A percentile compares a stretch with the other conserved stretches of the same genome.
These are phyloP conservation scores for Didymella arachidicola DNA, from an alignment of 2,329 filamentous ascomycete species.

Conservation along the genomic window DNA sequence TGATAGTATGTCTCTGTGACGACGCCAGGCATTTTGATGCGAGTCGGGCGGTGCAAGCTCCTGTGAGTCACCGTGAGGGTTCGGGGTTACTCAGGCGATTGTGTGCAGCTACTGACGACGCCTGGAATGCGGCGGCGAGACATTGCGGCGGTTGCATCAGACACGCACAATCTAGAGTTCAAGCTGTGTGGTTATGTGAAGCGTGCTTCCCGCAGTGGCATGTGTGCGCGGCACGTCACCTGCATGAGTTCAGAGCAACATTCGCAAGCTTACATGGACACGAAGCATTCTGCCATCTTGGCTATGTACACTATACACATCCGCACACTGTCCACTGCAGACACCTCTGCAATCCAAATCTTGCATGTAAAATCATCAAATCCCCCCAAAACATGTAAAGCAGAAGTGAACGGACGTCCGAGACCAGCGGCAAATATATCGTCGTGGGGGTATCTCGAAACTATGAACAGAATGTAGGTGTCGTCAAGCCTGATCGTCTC, in stretches of 20 bases:
- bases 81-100: background rate
- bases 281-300: background rate
- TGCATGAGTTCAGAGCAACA: background rate
- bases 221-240: background rate
- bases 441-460: constrained; percentile 45
- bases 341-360: background rate
- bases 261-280: background rate
- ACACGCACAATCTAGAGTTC: background rate
- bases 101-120: background rate
- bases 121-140: background rate
- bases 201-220: background rate
- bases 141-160: background rate
- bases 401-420: constrained; percentile 45
- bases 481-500: constrained; percentile 22
- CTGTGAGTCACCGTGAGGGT: background rate
- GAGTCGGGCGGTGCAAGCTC: no score
- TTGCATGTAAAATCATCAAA: constrained; percentile 6
- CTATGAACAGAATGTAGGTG: constrained; percentile 21
- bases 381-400: constrained; percentile 11
- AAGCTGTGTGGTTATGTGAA: background rate
- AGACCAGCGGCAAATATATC: constrained; percentile 36
- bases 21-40: no score
- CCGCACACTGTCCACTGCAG: constrained; percentile 1
- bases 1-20: background rate
- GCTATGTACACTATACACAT: constrained; percentile 14